Conservation (phyloP, 2,329 filamentous ascomycete genomes). For the Nigrospora sphaerica region DNA sequence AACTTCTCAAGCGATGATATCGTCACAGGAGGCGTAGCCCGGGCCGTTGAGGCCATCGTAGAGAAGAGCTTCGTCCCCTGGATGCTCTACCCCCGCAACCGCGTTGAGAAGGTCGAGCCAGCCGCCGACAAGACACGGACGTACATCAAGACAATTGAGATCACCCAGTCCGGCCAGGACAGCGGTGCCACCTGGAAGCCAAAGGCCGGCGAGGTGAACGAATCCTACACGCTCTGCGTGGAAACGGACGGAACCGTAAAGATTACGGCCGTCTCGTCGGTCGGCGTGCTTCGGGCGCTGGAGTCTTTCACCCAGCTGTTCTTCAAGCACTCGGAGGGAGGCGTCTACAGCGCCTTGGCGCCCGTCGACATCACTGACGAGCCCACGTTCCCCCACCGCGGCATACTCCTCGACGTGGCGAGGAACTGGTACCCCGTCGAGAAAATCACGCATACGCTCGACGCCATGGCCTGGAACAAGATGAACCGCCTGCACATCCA, state of each 20-base stretch:
- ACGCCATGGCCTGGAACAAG: constrained; percentile 72
- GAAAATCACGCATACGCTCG: constrained; percentile 68
- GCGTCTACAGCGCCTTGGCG: constrained; percentile 61
- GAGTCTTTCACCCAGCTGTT: constrained; percentile 77
- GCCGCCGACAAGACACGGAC: constrained; percentile 30
- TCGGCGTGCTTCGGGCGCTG: constrained; percentile 65
- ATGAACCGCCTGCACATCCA: constrained; percentile 78
- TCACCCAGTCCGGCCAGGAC: constrained; percentile 54
- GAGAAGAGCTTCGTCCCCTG: constrained; percentile 66
- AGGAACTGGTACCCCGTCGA: constrained; percentile 62
- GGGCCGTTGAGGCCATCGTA: constrained; percentile 59
- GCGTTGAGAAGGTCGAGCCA: constrained; percentile 57
- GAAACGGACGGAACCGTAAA: constrained; percentile 48
- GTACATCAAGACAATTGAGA: constrained; percentile 51
- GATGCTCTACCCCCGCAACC: constrained; percentile 62
- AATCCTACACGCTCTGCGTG: constrained; percentile 66
- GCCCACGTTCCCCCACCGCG: constrained; percentile 70
- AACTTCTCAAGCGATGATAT: constrained; percentile 43
- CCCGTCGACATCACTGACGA: constrained; percentile 67
- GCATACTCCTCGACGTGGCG: constrained; percentile 71
- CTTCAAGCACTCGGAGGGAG: constrained; percentile 57
- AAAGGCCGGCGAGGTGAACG: constrained; percentile 58
- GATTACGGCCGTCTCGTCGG: constrained; percentile 58
- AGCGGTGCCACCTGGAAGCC: constrained; percentile 49
- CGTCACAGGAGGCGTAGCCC: constrained; percentile 48